Evolutionary conservation across 768 basidiomycete species (phyloP).

Genomic region (Leccinellum luteum): DNA sequence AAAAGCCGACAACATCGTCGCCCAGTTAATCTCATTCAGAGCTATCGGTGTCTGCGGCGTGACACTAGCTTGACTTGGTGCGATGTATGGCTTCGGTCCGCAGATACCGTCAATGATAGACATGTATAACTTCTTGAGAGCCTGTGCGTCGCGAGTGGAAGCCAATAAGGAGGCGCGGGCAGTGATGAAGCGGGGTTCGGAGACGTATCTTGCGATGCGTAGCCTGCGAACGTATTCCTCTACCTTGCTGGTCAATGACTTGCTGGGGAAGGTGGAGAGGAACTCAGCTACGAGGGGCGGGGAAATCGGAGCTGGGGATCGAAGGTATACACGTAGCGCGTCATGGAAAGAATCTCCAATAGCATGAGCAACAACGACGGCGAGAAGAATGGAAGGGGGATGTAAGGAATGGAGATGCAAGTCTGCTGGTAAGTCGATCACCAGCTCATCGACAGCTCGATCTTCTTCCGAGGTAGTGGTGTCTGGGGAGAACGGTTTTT

Average conservation of each 20-base stretch:
- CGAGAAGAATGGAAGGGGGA: slow-evolving; percentile 44
- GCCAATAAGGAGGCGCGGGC: slow-evolving; percentile 50
- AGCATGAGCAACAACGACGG: slow-evolving; percentile 59
- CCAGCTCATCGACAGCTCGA: slow-evolving; percentile 26
- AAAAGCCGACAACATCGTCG: slow-evolving; percentile 63
- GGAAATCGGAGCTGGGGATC: slow-evolving; percentile 37
- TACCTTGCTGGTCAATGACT: slow-evolving; percentile 40
- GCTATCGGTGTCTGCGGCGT: slow-evolving; percentile 42
- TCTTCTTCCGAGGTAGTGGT: slow-evolving; percentile 11
- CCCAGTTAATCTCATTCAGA: slow-evolving; percentile 61
- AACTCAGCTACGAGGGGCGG: slow-evolving; percentile 37
- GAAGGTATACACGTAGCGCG: slow-evolving; percentile 47
- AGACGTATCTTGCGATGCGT: slow-evolving; percentile 49
- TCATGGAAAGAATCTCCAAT: slow-evolving; percentile 54
- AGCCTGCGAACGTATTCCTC: slow-evolving; percentile 46
- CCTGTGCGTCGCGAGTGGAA: slow-evolving; percentile 25
- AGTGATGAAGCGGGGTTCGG: slow-evolving; percentile 47
- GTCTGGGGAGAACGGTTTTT: slow-evolving; percentile 18
- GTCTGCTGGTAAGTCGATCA: slow-evolving; percentile 20
- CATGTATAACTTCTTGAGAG: slow-evolving; percentile 49
- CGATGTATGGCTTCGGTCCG: slow-evolving; percentile 53
- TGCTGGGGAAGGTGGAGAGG: slow-evolving; percentile 37
- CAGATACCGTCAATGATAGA: slow-evolving; percentile 49
- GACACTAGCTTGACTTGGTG: slow-evolving; percentile 38
- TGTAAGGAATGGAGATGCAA: slow-evolving; percentile 10